Conservation (phyloP, 805 yeast genomes). For the Cyberlindnera nakhonratchasimensis region DNA sequence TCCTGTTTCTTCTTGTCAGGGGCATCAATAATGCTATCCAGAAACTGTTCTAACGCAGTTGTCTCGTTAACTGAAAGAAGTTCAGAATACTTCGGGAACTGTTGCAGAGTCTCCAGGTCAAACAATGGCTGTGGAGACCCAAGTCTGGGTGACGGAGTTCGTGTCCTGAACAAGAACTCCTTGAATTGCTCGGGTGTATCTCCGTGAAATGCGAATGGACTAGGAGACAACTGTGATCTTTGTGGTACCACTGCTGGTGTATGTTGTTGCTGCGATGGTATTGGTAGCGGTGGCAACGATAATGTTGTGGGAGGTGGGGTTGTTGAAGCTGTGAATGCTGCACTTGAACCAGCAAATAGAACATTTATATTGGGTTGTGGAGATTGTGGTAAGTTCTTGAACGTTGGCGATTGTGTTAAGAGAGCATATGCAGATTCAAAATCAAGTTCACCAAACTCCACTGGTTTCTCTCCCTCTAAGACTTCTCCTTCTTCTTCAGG, state of each 20-base stretch:
- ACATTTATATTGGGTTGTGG: neutral
- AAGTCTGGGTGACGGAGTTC: conserved; percentile 16
- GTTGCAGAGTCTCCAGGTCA: conserved; percentile 18
- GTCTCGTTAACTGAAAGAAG: conserved; percentile 27
- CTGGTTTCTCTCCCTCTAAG: neutral
- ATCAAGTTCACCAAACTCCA: conserved; percentile 25
- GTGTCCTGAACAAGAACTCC: conserved; percentile 14
- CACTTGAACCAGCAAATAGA: conserved; percentile 3
- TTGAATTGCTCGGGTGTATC: conserved; percentile 8
- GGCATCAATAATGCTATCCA: conserved; percentile 29
- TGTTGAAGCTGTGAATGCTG: neutral
- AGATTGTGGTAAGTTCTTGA: conserved; percentile 9
- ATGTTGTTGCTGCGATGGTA: neutral
- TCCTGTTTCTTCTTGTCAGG: conserved; percentile 9
- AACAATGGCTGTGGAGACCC: conserved; percentile 11
- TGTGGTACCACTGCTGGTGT: too few species aligned
- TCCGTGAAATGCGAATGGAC: neutral
- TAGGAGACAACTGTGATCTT: conserved; percentile 5
- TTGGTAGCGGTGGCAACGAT: neutral
- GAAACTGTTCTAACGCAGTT: conserved; percentile 27
- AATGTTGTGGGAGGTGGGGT: neutral
- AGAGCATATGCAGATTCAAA: conserved; percentile 30
- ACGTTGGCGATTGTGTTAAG: conserved; percentile 24
- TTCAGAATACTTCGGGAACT: conserved; percentile 21
- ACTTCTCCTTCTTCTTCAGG: neutral